phyloP scores from a whole-genome alignment of 2,329 filamentous ascomycete genomes.

The Sordariomycetes sp. region DNA sequence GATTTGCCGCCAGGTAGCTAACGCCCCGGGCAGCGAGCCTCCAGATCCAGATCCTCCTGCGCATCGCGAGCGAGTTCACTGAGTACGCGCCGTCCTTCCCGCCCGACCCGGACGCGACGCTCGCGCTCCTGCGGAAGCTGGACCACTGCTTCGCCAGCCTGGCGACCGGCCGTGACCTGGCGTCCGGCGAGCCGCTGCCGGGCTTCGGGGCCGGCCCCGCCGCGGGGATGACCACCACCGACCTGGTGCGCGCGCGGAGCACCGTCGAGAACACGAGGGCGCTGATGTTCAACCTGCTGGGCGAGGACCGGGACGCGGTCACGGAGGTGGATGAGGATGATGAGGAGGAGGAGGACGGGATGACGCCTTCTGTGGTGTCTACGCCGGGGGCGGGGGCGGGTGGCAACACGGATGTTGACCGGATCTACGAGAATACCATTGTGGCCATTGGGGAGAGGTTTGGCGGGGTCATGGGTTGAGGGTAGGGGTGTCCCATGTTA shows the following conservation, averaged over 20 bases:
- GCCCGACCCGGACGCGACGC: conserved; percentile 48
- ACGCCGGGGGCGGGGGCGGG: neutral
- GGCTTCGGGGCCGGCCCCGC: conserved; percentile 54
- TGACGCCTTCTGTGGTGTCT: conserved; percentile 9
- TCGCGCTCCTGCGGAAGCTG: conserved; percentile 63
- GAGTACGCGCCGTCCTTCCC: conserved; percentile 65
- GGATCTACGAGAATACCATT: conserved; percentile 72
- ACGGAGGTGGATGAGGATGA: conserved; percentile 32
- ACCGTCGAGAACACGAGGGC: conserved; percentile 68
- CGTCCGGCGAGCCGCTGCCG: conserved; percentile 53
- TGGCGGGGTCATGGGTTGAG: conserved; percentile 29
- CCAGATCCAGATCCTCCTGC: conserved; percentile 76
- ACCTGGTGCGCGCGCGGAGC: conserved; percentile 81
- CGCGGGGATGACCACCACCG: conserved; percentile 63
- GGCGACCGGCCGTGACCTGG: conserved; percentile 54
- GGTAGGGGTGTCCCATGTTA: too few species aligned
- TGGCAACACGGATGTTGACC: conserved; percentile 38
- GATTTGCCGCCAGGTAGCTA: too few species aligned
- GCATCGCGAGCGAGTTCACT: conserved; percentile 61
- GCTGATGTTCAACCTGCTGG: conserved; percentile 32
- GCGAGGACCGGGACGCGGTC: conserved; percentile 28
- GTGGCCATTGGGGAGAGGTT: conserved; percentile 61
- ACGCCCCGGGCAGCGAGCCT: conserved; percentile 47
- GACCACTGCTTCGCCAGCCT: conserved; percentile 77
- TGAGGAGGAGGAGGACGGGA: conserved; percentile 22